phyloP scores from a whole-genome alignment of 768 basidiomycete species.

The Mycena belliarum region DNA sequence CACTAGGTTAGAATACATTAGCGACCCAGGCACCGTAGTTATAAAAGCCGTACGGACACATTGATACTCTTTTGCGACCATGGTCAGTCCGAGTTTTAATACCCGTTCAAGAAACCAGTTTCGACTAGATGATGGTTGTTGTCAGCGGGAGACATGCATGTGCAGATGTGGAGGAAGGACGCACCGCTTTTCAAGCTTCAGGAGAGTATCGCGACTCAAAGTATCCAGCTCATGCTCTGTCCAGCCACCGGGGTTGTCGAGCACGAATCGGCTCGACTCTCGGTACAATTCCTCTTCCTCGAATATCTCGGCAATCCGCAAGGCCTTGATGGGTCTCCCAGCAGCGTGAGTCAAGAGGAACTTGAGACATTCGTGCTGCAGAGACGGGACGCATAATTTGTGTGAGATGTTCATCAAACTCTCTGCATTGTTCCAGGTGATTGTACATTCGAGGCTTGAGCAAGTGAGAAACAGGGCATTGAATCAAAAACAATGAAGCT shows the following conservation, averaged over 20 bases:
- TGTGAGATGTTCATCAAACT: conserved; percentile 88
- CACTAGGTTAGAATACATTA: conserved; percentile 55
- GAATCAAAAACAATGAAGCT: conserved; percentile 27
- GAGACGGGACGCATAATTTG: conserved; percentile 80
- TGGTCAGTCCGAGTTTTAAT: conserved; percentile 83
- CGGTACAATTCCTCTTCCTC: conserved; percentile 89
- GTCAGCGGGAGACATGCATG: background rate
- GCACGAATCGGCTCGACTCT: conserved; percentile 87
- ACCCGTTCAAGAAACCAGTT: conserved; percentile 97
- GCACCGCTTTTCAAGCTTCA: conserved; percentile 88
- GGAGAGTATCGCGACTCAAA: conserved; percentile 75
- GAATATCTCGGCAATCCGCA: conserved; percentile 89
- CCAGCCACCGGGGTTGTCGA: conserved; percentile 91
- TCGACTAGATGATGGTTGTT: conserved; percentile 51
- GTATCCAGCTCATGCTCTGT: conserved; percentile 78
- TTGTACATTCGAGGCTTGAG: conserved; percentile 80
- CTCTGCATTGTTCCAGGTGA: conserved; percentile 95
- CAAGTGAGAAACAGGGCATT: background rate
- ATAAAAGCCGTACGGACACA: conserved; percentile 57
- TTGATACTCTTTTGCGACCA: conserved; percentile 92
- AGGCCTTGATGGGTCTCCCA: conserved; percentile 88
- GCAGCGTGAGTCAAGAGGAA: conserved; percentile 93
- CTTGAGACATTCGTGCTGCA: conserved; percentile 80
- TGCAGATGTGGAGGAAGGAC: conserved; percentile 16
- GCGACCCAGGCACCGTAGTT: background rate